phyloP scores from a whole-genome alignment of 768 basidiomycete genomes.

The Podaxis sp. region DNA sequence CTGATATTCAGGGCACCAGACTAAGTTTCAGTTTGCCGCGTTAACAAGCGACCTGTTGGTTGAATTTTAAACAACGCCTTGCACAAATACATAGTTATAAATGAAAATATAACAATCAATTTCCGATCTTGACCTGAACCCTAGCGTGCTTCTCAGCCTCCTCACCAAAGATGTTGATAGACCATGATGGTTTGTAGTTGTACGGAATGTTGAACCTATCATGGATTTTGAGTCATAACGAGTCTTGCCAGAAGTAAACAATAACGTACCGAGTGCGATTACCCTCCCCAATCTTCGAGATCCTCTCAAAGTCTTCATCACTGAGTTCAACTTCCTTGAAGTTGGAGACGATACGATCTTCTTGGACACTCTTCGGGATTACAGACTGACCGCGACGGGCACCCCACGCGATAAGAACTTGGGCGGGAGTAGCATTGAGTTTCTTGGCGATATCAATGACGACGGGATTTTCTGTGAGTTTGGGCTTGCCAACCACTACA shows the following conservation, averaged over 20 bases:
- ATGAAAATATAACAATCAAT: neutral
- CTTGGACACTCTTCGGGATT: constrained; percentile 81
- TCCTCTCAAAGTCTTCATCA: constrained; percentile 64
- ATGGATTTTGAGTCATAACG: neutral
- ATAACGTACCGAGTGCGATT: constrained; percentile 41
- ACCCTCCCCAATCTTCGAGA: constrained; percentile 49
- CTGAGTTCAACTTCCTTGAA: constrained; percentile 72
- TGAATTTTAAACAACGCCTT: neutral
- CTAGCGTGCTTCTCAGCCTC: constrained; percentile 47
- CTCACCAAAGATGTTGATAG: constrained; percentile 72
- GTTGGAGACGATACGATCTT: constrained; percentile 72
- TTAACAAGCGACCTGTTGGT: no score
- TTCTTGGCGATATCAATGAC: constrained; percentile 64
- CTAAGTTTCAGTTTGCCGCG: no score
- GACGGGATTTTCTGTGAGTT: constrained; percentile 65
- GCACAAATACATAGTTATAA: neutral
- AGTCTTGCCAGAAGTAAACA: neutral
- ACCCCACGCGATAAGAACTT: constrained; percentile 85
- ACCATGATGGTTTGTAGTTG: constrained; percentile 57
- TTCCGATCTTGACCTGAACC: constrained; percentile 32
- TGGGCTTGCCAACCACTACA: constrained; percentile 59
- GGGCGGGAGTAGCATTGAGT: constrained; percentile 68
- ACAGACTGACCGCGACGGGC: constrained; percentile 73
- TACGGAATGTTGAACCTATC: constrained; percentile 64
- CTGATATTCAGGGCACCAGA: no score